Evolutionary conservation across 805 yeast species (phyloP), one percentile per base, ranked within the genome.

Genomic region (Wickerhamomyces rabaulensis): DNA sequence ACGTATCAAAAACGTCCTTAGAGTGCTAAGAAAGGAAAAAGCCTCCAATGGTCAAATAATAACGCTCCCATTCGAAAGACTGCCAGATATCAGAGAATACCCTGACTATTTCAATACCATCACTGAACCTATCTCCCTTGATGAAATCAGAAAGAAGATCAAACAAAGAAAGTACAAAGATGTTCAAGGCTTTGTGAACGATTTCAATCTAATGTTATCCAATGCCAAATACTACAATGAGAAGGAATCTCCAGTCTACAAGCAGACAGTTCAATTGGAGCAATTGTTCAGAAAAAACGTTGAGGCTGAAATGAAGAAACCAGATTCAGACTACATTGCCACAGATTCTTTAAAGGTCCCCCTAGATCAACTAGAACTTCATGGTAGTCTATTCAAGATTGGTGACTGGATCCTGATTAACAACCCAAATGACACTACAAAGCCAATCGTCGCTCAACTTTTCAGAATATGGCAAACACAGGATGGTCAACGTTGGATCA

Each of bases 351-450:
- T 85, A 43, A 82, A 91, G 52, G 76, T 82, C 52, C 96, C 96
- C n/a, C 71, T 89, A 48, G 95, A 91, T 61, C 77, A 79, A 43
- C 76, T 88, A 37, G 83, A 80, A 44, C 78, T 83, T 37, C 76
- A 82, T 53, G 94, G 90, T 3, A 82, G 80, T 53, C 71, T 73
- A 6, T 94, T 86, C 68, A 77, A 77, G 52, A 89, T 94, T 40
- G 99, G 99, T 52, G 97, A 91, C 65, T 94, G 98, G 98, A 88
- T 92, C 15, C 78, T 91, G 52, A 74, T 94, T 47, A 78, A 78
- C 53, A 94, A 94, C 62, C 89, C 90, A 17, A 91, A 90, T 64
- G 97, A 92, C 66, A 81, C 85, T 2, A 75, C 82, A 25, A 87
- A 87, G 63, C 98, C 99, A 15, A 91, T 91, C 19, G 87, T 90